A percentile compares a stretch with the other conserved stretches of the same genome.
These are phyloP conservation scores for Cytospora chrysosperma DNA, from an alignment of 2,329 filamentous ascomycete species.

Conservation along the genomic window DNA sequence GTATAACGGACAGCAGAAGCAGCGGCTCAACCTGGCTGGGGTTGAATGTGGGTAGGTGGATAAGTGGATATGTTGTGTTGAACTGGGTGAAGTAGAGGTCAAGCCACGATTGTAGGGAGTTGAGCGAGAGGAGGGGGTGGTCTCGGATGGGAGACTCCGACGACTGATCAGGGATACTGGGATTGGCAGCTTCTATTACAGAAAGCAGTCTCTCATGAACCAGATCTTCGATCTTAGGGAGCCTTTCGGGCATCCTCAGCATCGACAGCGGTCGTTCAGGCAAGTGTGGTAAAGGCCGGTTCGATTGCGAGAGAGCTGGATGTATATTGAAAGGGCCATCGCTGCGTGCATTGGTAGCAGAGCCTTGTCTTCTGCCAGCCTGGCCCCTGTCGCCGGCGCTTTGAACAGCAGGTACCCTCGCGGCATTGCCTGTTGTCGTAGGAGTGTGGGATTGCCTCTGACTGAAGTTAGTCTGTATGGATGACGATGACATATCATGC, in stretches of 20 bases:
- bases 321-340: neutral
- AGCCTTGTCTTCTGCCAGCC: neutral
- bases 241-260: constrained; percentile 21
- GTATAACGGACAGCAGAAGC: constrained; percentile 52
- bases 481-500: neutral
- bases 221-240: constrained; percentile 40
- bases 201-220: constrained; percentile 44
- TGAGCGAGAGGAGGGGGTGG: constrained; percentile 50
- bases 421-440: neutral
- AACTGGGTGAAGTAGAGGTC: constrained; percentile 62
- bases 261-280: constrained; percentile 32
- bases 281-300: neutral
- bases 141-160: constrained; percentile 39
- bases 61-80: constrained; percentile 59
- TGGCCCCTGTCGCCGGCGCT: neutral
- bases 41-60: constrained; percentile 58
- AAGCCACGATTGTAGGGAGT: constrained; percentile 53
- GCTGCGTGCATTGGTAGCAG: neutral
- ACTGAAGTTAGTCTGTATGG: neutral
- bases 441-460: neutral
- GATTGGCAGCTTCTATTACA: constrained; percentile 46
- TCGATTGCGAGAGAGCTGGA: neutral
- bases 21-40: constrained; percentile 49
- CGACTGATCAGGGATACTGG: constrained; percentile 43
- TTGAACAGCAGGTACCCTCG: neutral